Percentiles rank a stretch among this genome's conserved stretches.
These are phyloP conservation scores for Clonostachys rhizophaga DNA, from an alignment of 2,329 filamentous ascomycete species.

Conservation along the genomic window DNA sequence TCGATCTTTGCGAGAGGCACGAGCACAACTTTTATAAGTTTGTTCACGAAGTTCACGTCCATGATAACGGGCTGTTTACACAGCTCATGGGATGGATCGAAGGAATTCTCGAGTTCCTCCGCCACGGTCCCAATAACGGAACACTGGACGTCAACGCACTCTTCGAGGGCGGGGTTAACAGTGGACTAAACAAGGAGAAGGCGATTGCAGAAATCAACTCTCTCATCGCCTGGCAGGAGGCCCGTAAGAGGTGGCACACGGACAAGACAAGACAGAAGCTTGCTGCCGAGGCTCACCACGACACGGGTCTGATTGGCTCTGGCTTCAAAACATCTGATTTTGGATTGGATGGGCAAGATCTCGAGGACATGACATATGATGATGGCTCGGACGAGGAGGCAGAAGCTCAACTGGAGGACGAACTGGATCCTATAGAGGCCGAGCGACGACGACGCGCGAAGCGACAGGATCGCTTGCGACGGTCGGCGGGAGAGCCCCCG, in stretches of 20 bases:
- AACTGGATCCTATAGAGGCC: constrained; percentile 80
- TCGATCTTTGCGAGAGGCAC: constrained; percentile 91
- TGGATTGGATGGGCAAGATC: constrained; percentile 79
- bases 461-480: constrained; percentile 73
- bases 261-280: constrained; percentile 99
- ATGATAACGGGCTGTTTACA: constrained; percentile 94
- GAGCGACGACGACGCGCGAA: constrained; percentile 75
- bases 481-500: constrained; percentile 75
- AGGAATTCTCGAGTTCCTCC: constrained; percentile 87
- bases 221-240: constrained; percentile 90
- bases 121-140: constrained; percentile 79
- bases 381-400: constrained; percentile 60
- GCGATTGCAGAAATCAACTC: constrained; percentile 78
- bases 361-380: constrained; percentile 80
- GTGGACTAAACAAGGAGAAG: constrained; percentile 65
- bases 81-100: constrained; percentile 98
- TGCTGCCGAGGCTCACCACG: constrained; percentile 68
- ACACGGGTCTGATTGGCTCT: constrained; percentile 43
- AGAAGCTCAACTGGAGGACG: constrained; percentile 69
- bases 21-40: constrained; percentile 99
- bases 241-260: constrained; percentile 95
- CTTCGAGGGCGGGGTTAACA: constrained; percentile 73
- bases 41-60: constrained; percentile 93
- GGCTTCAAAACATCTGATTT: constrained; percentile 82
- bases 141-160: constrained; percentile 93